Evolutionary conservation across 2,329 filamentous ascomycete genomes (phyloP), one percentile per base, ranked within the genome.

Genomic region (Penicillium capsulatum): DNA sequence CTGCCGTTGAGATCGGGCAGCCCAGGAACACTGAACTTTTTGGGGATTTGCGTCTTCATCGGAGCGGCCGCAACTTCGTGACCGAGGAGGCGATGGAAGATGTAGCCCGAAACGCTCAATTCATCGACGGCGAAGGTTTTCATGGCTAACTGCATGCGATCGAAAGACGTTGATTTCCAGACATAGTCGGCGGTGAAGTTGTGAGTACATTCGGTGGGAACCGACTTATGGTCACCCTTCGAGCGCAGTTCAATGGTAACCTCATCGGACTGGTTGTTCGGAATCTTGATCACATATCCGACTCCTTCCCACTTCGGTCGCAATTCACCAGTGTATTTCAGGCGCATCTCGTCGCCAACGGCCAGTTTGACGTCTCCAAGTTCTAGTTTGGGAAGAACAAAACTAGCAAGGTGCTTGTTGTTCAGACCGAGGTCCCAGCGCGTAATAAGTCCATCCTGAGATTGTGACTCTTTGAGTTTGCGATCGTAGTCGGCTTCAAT

Each of bases 401-500:
- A 98, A 64, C 86, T 95, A 22, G 91, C 91, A 26, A 95, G 76
- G 56, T 97, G 89, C 71, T 97, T 98, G 72, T 94, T 94, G 72
- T 98, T 98, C 32, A 98, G 73, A 50, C 90, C 92, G 54, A 87
- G 82, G 60, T 96, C 88, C 92, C 92, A 98, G 39, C 87, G 84
- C 44, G 98, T 89, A 28, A 90, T 79, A 28, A 98, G 71, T n/a
- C 86, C 86, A 67, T 98, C 92, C 68, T 98, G 92, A 2, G 89
- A 95, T 64, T 98, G 92, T 1, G 91, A 89, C 65, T 98, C 92
- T 70, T 98, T 98, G 55, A 98, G 76, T 69, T 98, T 97, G 66
- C 94, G 91, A 67, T 98, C 92, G 61, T 98, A 98, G 67, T 98
- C 92, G 30, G 92, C 94, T 66, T 98, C 92, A 67, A 98, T 98